Conservation (phyloP, 352 stramenopile genomes). For the Phytophthora vignae region DNA sequence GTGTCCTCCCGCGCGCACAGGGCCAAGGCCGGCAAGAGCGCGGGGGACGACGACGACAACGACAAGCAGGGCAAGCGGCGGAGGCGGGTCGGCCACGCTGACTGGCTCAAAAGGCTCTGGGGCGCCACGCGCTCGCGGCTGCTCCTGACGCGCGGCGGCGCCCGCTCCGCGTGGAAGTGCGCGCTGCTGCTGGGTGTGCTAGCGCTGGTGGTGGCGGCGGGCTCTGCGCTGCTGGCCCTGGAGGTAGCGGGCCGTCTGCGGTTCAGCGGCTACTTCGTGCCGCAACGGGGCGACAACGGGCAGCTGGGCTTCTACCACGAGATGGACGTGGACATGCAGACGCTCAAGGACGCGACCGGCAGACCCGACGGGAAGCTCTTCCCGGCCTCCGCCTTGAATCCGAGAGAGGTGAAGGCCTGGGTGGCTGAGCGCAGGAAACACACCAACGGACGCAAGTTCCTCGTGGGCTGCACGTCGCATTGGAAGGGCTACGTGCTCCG, state of each 20-base stretch:
- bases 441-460: constrained; percentile 78
- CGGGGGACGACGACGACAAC: constrained; percentile 36
- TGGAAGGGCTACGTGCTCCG: constrained; percentile 74
- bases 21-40: neutral
- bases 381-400: constrained; percentile 43
- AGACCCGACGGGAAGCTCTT: constrained; percentile 54
- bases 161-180: constrained; percentile 22
- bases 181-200: constrained; percentile 21
- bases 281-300: constrained; percentile 45
- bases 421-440: constrained; percentile 61
- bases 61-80: constrained; percentile 36
- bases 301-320: constrained; percentile 82
- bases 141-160: neutral
- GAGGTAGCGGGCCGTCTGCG: constrained; percentile 60
- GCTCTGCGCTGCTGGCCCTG: constrained; percentile 41
- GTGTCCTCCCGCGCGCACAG: constrained; percentile 17
- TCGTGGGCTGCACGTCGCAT: constrained; percentile 70
- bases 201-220: constrained; percentile 39
- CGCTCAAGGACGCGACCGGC: constrained; percentile 44
- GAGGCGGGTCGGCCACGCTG: neutral
- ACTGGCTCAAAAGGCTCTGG: constrained; percentile 18
- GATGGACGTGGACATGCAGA: constrained; percentile 80
- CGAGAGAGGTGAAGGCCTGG: constrained; percentile 69
- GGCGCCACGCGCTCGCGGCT: constrained; percentile 15
- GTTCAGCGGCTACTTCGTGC: constrained; percentile 60